Conservation (phyloP, 805 yeast species). For the Schwanniomyces vanrijiae region DNA sequence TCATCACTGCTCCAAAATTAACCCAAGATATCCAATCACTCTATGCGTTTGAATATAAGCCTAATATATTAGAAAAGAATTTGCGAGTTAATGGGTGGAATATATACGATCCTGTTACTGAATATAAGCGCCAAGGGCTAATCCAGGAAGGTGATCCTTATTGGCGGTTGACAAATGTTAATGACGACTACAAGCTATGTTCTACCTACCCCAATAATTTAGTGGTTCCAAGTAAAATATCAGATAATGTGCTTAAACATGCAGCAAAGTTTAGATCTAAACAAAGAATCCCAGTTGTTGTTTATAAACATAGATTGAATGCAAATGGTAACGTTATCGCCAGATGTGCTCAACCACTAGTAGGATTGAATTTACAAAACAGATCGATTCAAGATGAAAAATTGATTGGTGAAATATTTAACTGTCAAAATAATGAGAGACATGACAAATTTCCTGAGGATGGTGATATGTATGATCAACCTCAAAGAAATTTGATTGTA, state of each 20-base stretch:
- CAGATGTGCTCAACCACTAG: conserved; percentile 89
- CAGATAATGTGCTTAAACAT: conserved; percentile 80
- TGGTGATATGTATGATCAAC: conserved; percentile 29
- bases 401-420: conserved; percentile 70
- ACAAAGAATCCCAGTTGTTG: conserved; percentile 75
- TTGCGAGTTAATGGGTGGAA: conserved; percentile 64
- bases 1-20: conserved; percentile 56
- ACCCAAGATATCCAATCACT: conserved; percentile 45
- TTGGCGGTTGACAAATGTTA: conserved; percentile 75
- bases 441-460: conserved; percentile 13
- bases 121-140: conserved; percentile 76
- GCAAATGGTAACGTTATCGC: conserved; percentile 76
- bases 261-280: conserved; percentile 87
- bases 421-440: conserved; percentile 47
- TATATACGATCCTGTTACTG: conserved; percentile 59
- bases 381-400: conserved; percentile 92
- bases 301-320: conserved; percentile 62
- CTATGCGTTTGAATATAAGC: conserved; percentile 81
- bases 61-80: conserved; percentile 65
- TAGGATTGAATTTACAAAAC: conserved; percentile 77
- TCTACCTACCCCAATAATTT: conserved; percentile 71
- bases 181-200: conserved; percentile 64
- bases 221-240: conserved; percentile 72
- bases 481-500: conserved; percentile 63
- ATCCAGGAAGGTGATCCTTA: conserved; percentile 20